Evolutionary conservation across 805 yeast genomes (phyloP).

Genomic region (Cyberlindnera xylosilytica): DNA sequence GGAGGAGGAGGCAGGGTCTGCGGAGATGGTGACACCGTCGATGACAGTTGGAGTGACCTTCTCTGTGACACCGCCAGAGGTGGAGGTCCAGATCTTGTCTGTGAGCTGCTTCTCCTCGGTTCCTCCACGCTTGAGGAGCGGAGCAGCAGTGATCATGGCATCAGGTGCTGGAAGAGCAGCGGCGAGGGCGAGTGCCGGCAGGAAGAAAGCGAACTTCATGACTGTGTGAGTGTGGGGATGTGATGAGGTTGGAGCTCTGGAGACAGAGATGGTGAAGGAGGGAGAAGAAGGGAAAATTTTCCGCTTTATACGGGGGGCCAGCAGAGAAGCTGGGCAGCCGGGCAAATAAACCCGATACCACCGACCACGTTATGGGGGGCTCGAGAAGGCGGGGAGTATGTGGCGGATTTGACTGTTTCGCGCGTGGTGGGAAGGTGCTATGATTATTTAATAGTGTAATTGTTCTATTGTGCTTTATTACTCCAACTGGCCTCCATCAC

Average conservation of each 20-base stretch:
- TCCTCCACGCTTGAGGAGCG: slow-evolving; percentile 22
- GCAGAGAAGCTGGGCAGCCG: neutral
- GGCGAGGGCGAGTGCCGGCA: slow-evolving; percentile 20
- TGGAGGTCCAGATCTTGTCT: slow-evolving; percentile 35
- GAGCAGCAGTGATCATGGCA: slow-evolving; percentile 20
- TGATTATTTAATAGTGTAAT: too few species aligned
- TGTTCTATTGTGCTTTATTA: neutral
- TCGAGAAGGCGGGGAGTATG: neutral
- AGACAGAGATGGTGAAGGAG: neutral
- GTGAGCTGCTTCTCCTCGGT: slow-evolving; percentile 22
- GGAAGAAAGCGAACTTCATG: slow-evolving; percentile 15
- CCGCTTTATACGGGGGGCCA: neutral
- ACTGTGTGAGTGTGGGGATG: neutral
- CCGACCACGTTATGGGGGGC: slow-evolving; percentile 7
- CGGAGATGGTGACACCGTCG: slow-evolving; percentile 42
- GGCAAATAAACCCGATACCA: slow-evolving; percentile 14
- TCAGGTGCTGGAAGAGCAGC: slow-evolving; percentile 29
- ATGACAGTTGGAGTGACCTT: slow-evolving; percentile 52
- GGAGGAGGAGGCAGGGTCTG: slow-evolving; percentile 35
- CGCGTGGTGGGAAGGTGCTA: too few species aligned
- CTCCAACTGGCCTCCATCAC: neutral
- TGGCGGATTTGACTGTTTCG: neutral
- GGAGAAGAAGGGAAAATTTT: neutral
- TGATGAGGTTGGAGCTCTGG: neutral
- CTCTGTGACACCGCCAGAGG: slow-evolving; percentile 30